Conservation (phyloP, 352 stramenopile species). For the Phytophthora agathidicida region DNA sequence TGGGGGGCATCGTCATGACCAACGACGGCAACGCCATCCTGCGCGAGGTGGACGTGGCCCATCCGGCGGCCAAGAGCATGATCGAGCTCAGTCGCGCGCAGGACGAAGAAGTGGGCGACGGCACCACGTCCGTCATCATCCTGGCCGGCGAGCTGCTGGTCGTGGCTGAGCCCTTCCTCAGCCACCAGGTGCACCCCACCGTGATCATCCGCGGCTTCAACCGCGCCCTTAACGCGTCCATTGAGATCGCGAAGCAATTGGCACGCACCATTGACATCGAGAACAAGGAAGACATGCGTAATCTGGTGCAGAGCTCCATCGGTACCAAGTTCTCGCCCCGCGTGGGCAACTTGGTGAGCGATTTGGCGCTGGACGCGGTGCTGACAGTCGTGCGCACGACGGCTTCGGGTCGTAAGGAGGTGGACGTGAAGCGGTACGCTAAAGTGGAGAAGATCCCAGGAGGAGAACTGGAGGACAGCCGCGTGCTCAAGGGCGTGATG, state of each 20-base stretch:
- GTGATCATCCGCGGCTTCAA: constrained; percentile 98
- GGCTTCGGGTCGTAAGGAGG: constrained; percentile 91
- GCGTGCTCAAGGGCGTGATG: constrained; percentile 98
- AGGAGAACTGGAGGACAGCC: constrained; percentile 94
- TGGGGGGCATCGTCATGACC: constrained; percentile 99
- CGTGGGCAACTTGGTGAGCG: constrained; percentile 97
- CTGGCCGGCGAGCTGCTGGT: constrained; percentile 98
- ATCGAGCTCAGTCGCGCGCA: constrained; percentile 99
- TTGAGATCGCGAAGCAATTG: constrained; percentile 95
- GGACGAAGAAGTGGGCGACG: constrained; percentile 99
- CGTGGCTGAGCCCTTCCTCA: constrained; percentile 97
- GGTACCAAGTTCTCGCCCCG: constrained; percentile 98
- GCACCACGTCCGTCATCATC: constrained; percentile 99
- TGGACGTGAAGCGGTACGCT: constrained; percentile 99
- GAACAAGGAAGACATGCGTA: constrained; percentile 95
- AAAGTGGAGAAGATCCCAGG: constrained; percentile 99
- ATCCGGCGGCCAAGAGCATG: constrained; percentile 99
- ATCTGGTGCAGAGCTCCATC: constrained; percentile 97
- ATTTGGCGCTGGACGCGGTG: constrained; percentile 97
- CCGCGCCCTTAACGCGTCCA: constrained; percentile 77
- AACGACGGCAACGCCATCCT: constrained; percentile 99
- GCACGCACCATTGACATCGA: constrained; percentile 94
- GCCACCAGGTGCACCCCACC: constrained; percentile 97
- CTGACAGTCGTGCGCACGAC: constrained; percentile 93
- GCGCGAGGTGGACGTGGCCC: constrained; percentile 97